Conservation (phyloP, 805 yeast genomes). For the Ogataea trehaloabstinens region DNA sequence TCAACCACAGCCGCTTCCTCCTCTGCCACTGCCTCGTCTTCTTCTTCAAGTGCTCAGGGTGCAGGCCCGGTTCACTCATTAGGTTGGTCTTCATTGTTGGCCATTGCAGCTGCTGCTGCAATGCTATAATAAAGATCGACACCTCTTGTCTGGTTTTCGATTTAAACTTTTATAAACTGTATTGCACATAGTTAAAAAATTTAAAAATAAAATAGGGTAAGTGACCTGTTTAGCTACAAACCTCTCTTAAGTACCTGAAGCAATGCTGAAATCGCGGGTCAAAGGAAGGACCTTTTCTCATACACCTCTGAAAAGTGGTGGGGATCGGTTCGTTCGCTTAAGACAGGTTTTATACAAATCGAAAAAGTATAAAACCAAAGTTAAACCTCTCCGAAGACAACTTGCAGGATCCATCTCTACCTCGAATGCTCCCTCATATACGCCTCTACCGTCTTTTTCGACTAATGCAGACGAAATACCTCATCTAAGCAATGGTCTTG, state of each 20-base stretch:
- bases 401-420: neutral
- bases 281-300: too few species aligned
- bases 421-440: conserved; percentile 9
- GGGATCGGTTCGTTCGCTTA: too few species aligned
- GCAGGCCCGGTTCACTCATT: conserved; percentile 19
- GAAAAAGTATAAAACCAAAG: neutral
- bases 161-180: too few species aligned
- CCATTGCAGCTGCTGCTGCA: conserved; percentile 16
- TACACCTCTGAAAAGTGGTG: too few species aligned
- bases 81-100: conserved; percentile 29
- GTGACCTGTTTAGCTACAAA: too few species aligned
- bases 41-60: conserved; percentile 9
- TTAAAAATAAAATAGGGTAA: too few species aligned
- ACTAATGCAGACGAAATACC: conserved; percentile 40
- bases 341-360: neutral
- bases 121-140: conserved; percentile 4
- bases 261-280: too few species aligned
- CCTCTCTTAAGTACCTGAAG: too few species aligned
- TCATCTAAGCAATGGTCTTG: conserved; percentile 59
- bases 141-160: too few species aligned
- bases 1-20: conserved; percentile 23
- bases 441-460: conserved; percentile 17
- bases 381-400: neutral
- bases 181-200: too few species aligned
- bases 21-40: conserved; percentile 23